phyloP scores from a whole-genome alignment of 768 basidiomycete genomes.

The Chlorophyllum brunneum region DNA sequence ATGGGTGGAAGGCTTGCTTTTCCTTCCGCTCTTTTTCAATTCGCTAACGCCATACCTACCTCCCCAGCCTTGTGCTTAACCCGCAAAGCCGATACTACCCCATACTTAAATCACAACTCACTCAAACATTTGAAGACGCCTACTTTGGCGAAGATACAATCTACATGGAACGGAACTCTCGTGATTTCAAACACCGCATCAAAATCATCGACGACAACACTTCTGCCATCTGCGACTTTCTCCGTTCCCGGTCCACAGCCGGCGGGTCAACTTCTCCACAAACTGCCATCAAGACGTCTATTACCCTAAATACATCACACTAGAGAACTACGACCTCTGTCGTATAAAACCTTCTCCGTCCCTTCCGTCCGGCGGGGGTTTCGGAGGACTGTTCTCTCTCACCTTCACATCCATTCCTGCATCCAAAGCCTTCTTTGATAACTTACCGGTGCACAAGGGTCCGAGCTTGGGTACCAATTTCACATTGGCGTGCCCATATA shows the following conservation, averaged over 20 bases:
- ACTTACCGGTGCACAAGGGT: slow-evolving; percentile 80
- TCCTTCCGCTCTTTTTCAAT: not conserved
- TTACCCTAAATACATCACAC: slow-evolving; percentile 83
- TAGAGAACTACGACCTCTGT: slow-evolving; percentile 67
- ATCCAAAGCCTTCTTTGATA: slow-evolving; percentile 80
- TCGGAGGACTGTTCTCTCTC: slow-evolving; percentile 84
- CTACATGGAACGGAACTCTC: slow-evolving; percentile 97
- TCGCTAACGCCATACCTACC: not conserved
- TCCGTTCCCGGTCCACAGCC: slow-evolving; percentile 54
- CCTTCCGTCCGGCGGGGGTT: slow-evolving; percentile 47
- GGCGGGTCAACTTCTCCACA: slow-evolving; percentile 26
- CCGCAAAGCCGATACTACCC: slow-evolving; percentile 69
- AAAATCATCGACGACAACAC: slow-evolving; percentile 77
- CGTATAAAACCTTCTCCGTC: slow-evolving; percentile 43
- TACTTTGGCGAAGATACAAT: slow-evolving; percentile 92
- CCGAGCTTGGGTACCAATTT: slow-evolving; percentile 95
- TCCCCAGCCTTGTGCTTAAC: slow-evolving; percentile 77
- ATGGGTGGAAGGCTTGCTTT: slow-evolving; percentile 90
- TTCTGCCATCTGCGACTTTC: slow-evolving; percentile 75
- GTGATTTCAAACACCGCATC: slow-evolving; percentile 80
- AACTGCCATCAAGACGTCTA: slow-evolving; percentile 74
- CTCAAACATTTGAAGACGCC: slow-evolving; percentile 67
- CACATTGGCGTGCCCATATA: slow-evolving; percentile 91
- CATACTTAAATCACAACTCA: slow-evolving; percentile 57
- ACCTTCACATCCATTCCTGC: slow-evolving; percentile 71